phyloP scores from a whole-genome alignment of 345 rosid species.

The Brassica juncea region DNA sequence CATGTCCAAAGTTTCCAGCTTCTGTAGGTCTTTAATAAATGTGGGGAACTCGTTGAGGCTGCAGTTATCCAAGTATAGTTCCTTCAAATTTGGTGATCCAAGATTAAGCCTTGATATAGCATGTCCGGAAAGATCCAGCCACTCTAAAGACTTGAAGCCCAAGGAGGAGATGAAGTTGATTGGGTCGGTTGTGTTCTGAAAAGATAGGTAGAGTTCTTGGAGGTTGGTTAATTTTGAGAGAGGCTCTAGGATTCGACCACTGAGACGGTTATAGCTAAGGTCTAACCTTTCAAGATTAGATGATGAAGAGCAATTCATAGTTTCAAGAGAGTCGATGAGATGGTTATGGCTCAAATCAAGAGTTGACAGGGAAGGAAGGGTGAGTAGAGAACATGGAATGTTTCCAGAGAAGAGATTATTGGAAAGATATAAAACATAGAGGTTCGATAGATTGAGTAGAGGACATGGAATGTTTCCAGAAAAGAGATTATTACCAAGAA shows the following conservation, averaged over 20 bases:
- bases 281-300: background rate
- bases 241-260: background rate
- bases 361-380: background rate
- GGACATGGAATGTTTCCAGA: too few relatives aligned
- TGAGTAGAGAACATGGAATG: background rate
- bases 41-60: background rate
- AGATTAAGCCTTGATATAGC: background rate
- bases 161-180: background rate
- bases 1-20: background rate
- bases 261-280: background rate
- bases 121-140: background rate
- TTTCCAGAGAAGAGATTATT: background rate
- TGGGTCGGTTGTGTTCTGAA: background rate
- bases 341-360: background rate
- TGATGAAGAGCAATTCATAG: background rate
- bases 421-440: background rate
- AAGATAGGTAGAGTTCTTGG: background rate
- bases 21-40: background rate
- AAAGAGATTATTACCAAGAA: too few relatives aligned
- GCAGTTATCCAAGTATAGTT: background rate
- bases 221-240: background rate
- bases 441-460: background rate
- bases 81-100: background rate
- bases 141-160: background rate
- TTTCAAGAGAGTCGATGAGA: background rate